Conservation (phyloP, 176 grass and related monocot genomes). For the Zizania latifolia region DNA sequence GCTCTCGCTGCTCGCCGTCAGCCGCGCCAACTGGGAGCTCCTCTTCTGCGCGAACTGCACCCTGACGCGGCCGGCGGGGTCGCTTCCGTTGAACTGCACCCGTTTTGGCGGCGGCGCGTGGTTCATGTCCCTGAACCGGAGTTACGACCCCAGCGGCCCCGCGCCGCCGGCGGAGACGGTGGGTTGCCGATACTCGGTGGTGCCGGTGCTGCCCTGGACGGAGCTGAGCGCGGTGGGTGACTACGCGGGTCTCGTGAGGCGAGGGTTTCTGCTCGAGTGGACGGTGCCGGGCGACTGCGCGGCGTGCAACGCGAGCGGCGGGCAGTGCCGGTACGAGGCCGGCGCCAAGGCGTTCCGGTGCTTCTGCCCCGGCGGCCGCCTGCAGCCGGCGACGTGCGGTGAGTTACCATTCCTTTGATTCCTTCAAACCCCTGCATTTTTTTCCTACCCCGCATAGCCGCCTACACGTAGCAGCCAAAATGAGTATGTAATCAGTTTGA, state of each 20-base stretch:
- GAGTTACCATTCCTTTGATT: background rate
- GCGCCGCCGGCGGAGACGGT: background rate
- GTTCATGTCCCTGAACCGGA: background rate
- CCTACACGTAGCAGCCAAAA: background rate
- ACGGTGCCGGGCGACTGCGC: constrained; percentile 18
- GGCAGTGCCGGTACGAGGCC: background rate
- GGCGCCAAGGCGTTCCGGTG: background rate
- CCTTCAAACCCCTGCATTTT: too few species aligned
- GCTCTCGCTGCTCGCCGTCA: constrained; percentile 16
- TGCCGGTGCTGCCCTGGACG: constrained; percentile 29
- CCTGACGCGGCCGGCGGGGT: background rate
- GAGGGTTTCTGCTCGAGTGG: constrained; percentile 36
- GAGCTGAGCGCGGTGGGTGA: background rate
- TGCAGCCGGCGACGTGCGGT: constrained; percentile 18
- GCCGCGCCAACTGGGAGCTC: constrained; percentile 37
- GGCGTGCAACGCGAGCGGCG: constrained; percentile 18
- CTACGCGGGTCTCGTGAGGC: constrained; percentile 10
- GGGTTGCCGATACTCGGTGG: constrained; percentile 4
- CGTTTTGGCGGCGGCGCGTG: background rate
- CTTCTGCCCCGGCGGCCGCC: constrained; percentile 23
- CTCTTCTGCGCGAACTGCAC: constrained; percentile 45
- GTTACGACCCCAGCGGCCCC: background rate
- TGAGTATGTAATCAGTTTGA: background rate
- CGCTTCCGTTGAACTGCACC: background rate
- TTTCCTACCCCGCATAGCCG: too few species aligned